Evolutionary conservation across 2,329 filamentous ascomycete species (phyloP), one percentile per base, ranked within the genome.

Genomic region (Penicillium sp.): DNA sequence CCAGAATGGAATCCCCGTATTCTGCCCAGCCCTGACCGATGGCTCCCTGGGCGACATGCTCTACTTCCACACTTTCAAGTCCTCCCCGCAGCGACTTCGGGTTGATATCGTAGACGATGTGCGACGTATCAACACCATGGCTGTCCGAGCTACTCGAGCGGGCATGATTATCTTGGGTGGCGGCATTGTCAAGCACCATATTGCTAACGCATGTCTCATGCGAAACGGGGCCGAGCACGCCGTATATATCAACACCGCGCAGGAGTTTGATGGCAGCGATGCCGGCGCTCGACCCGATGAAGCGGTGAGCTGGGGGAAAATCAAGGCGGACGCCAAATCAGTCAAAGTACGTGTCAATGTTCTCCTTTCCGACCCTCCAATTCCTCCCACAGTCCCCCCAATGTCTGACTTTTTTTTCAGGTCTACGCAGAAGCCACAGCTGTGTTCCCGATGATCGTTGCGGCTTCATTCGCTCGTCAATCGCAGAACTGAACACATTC

Each of bases 261-360:
- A 97, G 72, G 94, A 99, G 72, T 99, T 97, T 71, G 94, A 99
- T 71, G 94, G 94, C 2, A 97, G 92, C 66, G 94, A 99, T 77
- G 93, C 94, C 0, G 94, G 94, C 1, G 94, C 94, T 3, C 82
- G 94, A 52, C 94, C 94, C 4, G 94, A 99, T 67, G 94, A 99
- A 77, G 94, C 94, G 5, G 90, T 99, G 14, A 97, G 92, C 59
- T 99, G 94, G 94, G 94, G 94, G 3, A 99, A 99, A 81, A 97
- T 99, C 75, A 97, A 95, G 75, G 81, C 87, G 40, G 90, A 88
- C 49, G 94, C 89, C 1, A 88, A 94, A 59, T 89, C 87, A 65
- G 92, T 97, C 53, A 99, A 97, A 86, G 90, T 91, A 72, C 63
- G 79, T 68, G n/a, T 29, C 31, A 18, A 34, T 36, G 24, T 36